Evolutionary conservation across 345 rosid species (phyloP), one percentile per base, ranked within the genome.

Genomic region (Toxicodendron radicans): DNA sequence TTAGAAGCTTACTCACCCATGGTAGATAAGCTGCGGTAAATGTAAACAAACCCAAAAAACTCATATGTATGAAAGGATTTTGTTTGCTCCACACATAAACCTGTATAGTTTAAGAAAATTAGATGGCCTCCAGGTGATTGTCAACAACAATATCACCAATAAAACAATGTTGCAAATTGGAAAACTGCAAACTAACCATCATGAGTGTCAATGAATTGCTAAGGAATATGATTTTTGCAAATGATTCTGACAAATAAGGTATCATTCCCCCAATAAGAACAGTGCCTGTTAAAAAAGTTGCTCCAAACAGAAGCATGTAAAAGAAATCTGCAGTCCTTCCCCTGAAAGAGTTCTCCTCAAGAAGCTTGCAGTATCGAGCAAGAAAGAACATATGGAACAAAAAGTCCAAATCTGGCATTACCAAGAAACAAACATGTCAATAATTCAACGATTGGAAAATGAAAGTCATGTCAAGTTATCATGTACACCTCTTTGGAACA

Each of bases 31-130:
- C 98, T 70, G 98, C 98, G 4, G 99, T 93, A 62, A 95, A 93
- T 69, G 97, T 93, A 82, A 95, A 93, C 46, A 95, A 87, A 35
- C 98, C 98, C 86, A 95, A 84, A 84, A 95, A 95, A 81, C 98
- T 95, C 99, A 95, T 95, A 74, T 91, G 99, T 82, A 95, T 91
- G 62, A 87, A 91, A 73, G 99, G 99, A 69, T 95, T 93, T 81
- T 93, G 99, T 82, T 95, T 95, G 75, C 98, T 95, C 99, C 99
- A 95, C 68, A 95, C 98, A 84, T 95, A 95, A 53, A 95, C 99
- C 98, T 93, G 79, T 41, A 76, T 10, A 45, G 13, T 11, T 20
- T 18, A 61, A 49, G 30, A 58, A 30, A 72, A 9, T 32, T 30
- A 64, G 65, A 56, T 70, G 59, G 54, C 8, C 52, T 46, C 65